These are phyloP conservation scores for Tetracentron sinense DNA, from an alignment of 164 flowering plant genomes.

Conservation along the genomic window DNA sequence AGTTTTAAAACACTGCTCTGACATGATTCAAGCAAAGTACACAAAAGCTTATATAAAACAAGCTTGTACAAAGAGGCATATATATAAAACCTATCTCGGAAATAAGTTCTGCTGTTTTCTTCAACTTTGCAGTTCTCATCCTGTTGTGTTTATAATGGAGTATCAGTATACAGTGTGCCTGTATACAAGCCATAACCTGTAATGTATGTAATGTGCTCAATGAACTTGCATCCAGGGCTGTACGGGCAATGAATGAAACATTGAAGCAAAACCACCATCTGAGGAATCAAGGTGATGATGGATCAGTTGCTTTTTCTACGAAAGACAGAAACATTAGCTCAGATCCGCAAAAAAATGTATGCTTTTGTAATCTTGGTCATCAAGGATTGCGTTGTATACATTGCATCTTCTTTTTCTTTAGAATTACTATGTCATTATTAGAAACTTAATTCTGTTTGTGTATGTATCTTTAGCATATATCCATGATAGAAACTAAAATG, in stretches of 20 bases:
- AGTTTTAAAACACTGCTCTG: too few species aligned
- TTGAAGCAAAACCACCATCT: conserved; percentile 77
- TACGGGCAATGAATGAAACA: conserved; percentile 95
- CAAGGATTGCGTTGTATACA: neutral
- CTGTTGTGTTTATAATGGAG: neutral
- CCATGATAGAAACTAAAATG: too few species aligned
- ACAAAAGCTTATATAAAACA: too few species aligned
- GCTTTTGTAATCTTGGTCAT: conserved; percentile 15
- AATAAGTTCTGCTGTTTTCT: too few species aligned
- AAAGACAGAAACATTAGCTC: conserved; percentile 28
- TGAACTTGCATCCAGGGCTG: conserved; percentile 56
- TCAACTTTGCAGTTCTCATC: too few species aligned
- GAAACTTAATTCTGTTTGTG: too few species aligned
- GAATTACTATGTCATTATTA: too few species aligned
- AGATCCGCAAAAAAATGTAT: conserved; percentile 54
- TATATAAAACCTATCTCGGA: too few species aligned
- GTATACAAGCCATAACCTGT: neutral
- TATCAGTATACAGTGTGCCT: neutral
- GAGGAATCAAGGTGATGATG: conserved; percentile 50
- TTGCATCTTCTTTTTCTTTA: too few species aligned
- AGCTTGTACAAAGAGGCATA: too few species aligned
- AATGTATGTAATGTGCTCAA: neutral
- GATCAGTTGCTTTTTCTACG: conserved; percentile 36
- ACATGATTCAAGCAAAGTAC: too few species aligned
- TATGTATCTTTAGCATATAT: too few species aligned